Conservation (phyloP, 129 eudicot species). For the Flaveria brownii region DNA sequence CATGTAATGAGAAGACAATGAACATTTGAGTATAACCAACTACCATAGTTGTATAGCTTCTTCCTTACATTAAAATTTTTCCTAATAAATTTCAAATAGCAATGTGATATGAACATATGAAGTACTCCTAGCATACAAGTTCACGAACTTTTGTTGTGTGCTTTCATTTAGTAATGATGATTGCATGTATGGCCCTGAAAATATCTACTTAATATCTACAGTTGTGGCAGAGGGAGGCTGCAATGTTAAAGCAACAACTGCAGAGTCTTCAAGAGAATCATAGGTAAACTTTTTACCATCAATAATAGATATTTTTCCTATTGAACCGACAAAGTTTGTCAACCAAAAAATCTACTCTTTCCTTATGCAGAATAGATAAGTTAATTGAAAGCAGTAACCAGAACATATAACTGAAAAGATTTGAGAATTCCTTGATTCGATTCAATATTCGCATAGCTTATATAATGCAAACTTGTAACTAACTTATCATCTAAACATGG, state of each 20-base stretch:
- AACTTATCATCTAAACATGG: too few relatives aligned
- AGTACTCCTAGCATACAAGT: not conserved
- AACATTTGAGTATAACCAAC: conserved; percentile 2
- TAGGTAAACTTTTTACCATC: conserved; percentile 45
- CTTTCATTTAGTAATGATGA: not conserved
- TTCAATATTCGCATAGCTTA: too few relatives aligned
- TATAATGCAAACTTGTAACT: too few relatives aligned
- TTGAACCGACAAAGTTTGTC: not conserved
- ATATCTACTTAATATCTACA: conserved; percentile 28
- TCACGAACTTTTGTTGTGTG: not conserved
- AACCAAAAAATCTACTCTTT: not conserved
- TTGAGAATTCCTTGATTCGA: too few relatives aligned
- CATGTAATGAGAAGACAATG: not conserved
- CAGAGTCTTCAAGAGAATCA: conserved; percentile 71
- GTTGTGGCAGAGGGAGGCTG: conserved; percentile 91
- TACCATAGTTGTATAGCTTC: not conserved
- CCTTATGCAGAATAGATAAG: conserved; percentile 8
- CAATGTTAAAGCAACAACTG: conserved; percentile 70
- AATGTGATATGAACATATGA: not conserved
- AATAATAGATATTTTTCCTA: not conserved
- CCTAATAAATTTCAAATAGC: too few relatives aligned
- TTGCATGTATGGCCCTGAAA: conserved; percentile 16
- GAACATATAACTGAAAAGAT: not conserved
- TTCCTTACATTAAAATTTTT: not conserved
- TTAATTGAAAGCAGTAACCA: not conserved